A percentile compares a stretch with the other conserved stretches of the same genome.
These are phyloP conservation scores for Aspergillus neotritici DNA, from an alignment of 2,329 filamentous ascomycete species.

Conservation along the genomic window DNA sequence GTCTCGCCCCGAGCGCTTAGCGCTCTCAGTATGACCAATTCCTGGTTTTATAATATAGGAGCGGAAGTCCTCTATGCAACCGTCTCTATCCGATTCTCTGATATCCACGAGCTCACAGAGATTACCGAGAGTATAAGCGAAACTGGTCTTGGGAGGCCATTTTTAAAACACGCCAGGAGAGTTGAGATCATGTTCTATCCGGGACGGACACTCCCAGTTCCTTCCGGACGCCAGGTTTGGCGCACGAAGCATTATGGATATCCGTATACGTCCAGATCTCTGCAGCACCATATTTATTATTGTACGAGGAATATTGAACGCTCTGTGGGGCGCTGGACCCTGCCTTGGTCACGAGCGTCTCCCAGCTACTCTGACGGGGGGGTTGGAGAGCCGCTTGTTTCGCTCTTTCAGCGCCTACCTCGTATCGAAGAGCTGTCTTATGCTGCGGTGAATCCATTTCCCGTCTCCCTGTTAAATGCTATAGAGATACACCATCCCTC, in stretches of 20 bases:
- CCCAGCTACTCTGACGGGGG: neutral
- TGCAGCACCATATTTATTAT: no score
- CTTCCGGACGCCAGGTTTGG: no score
- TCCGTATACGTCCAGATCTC: no score
- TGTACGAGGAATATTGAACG: no score
- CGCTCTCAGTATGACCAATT: neutral
- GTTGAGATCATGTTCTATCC: neutral
- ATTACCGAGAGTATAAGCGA: neutral
- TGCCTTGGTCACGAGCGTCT: neutral
- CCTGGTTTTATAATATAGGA: neutral
- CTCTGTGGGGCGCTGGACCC: no score
- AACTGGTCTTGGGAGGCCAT: conserved; percentile 1
- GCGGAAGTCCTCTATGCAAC: neutral
- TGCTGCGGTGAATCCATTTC: neutral
- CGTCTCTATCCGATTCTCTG: neutral
- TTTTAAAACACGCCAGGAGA: neutral
- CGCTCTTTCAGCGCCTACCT: neutral
- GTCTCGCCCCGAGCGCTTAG: neutral
- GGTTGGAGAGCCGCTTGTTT: conserved; percentile 1
- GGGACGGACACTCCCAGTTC: neutral
- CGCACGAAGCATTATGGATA: no score
- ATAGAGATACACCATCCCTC: conserved; percentile 1
- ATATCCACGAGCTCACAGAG: neutral
- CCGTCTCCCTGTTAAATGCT: neutral
- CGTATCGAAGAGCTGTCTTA: conserved; percentile 1